A percentile compares a stretch with the other conserved stretches of the same genome.
Evolutionary conservation across 2,329 filamentous ascomycete genomes (phyloP).

Genomic region (Claviceps arundinis): DNA sequence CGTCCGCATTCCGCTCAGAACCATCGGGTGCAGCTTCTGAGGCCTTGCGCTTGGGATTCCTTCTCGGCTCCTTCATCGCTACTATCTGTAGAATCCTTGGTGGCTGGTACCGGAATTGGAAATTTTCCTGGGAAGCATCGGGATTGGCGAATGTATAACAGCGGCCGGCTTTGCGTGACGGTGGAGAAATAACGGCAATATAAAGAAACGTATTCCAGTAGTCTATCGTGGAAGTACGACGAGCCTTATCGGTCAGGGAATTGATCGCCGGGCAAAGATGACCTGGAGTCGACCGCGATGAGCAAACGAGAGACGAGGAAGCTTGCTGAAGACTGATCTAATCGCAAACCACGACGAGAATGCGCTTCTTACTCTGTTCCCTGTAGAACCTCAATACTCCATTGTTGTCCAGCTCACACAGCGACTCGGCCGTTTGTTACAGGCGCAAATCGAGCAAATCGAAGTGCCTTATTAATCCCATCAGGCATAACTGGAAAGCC

Average conservation of each 20-base stretch:
- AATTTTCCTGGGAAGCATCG: background rate
- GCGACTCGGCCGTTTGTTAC: background rate
- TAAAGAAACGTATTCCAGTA: background rate
- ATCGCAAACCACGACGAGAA: background rate
- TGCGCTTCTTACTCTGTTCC: background rate
- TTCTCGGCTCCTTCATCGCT: slow-evolving; percentile 10
- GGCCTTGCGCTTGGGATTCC: slow-evolving; percentile 33
- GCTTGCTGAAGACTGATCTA: background rate
- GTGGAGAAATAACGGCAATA: background rate
- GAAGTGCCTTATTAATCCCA: too few species aligned
- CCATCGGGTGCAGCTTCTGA: slow-evolving; percentile 12
- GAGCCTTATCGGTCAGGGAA: background rate
- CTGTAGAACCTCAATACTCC: background rate
- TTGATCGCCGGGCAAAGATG: background rate
- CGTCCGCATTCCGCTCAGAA: slow-evolving; percentile 13
- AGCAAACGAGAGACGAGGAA: background rate
- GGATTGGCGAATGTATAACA: background rate
- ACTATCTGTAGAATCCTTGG: background rate
- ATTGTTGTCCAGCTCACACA: background rate
- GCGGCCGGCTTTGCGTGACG: background rate
- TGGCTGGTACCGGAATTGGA: background rate
- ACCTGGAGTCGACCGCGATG: background rate
- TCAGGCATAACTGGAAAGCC: background rate
- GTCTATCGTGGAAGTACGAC: background rate
- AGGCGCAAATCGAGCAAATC: background rate